Evolutionary conservation across 73 alveolate genomes (phyloP).

Genomic region (Paramecium caudatum): DNA sequence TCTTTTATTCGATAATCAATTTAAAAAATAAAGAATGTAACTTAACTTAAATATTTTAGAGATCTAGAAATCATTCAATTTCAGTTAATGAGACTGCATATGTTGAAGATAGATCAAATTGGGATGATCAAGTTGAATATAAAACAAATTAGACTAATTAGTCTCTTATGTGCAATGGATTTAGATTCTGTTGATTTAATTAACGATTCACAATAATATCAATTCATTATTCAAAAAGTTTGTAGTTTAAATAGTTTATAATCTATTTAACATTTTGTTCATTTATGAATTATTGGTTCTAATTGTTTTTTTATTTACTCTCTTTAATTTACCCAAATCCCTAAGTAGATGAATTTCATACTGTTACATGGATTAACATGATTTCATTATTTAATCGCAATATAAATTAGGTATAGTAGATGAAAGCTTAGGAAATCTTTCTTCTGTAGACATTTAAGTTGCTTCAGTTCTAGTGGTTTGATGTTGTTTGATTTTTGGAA

Average conservation of each 20-base stretch:
- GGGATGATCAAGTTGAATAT: slow-evolving; percentile 30
- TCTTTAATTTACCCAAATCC: slow-evolving; percentile 16
- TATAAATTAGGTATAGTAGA: background rate
- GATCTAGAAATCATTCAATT: slow-evolving; percentile 62
- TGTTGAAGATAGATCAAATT: slow-evolving; percentile 14
- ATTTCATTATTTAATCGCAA: slow-evolving; percentile 46
- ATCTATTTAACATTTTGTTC: slow-evolving; percentile 38
- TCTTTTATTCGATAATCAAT: slow-evolving; percentile 54
- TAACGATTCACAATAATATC: slow-evolving; percentile 43
- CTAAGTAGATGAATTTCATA: background rate
- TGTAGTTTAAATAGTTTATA: slow-evolving; percentile 28
- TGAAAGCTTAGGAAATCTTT: background rate
- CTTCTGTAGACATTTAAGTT: background rate
- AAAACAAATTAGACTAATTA: slow-evolving; percentile 27
- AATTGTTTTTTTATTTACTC: slow-evolving; percentile 5
- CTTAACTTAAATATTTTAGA: background rate
- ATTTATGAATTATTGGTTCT: background rate
- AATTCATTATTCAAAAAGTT: slow-evolving; percentile 56
- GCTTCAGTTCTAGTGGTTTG: slow-evolving; percentile 16
- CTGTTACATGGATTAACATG: slow-evolving; percentile 24
- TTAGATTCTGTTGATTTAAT: slow-evolving; percentile 35
- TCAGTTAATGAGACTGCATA: slow-evolving; percentile 53
- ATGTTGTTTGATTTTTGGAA: slow-evolving; percentile 16
- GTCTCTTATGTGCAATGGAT: slow-evolving; percentile 15
- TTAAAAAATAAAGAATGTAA: slow-evolving; percentile 55